Evolutionary conservation across 139 green algal species (phyloP).

Genomic region (Raphidocelis subcapitata): DNA sequence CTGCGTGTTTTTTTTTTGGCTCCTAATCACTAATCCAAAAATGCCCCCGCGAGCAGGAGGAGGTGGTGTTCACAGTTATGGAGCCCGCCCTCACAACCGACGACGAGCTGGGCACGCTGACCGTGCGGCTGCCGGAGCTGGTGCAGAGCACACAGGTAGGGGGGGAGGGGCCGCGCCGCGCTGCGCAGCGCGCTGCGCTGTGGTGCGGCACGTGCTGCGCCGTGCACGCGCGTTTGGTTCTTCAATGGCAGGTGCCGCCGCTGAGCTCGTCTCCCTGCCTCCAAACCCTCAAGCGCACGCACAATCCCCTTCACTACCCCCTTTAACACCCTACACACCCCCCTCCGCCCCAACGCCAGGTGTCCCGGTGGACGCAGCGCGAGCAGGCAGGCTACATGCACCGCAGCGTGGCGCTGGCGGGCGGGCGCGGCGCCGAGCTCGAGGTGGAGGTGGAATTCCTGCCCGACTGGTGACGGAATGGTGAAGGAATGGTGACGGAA

Average conservation of each 20-base stretch:
- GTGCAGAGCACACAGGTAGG: no score
- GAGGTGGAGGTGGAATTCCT: constrained; percentile 33
- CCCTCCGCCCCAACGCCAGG: constrained; percentile 2
- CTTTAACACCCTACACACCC: not conserved
- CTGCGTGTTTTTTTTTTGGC: no score
- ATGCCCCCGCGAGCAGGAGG: no score
- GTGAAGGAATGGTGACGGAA: not conserved
- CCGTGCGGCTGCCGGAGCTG: no score
- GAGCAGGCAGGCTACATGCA: constrained; percentile 24
- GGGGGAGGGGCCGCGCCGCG: no score
- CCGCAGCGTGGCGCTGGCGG: not conserved
- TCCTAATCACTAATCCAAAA: no score
- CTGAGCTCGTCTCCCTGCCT: not conserved
- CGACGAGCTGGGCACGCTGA: constrained; percentile 6
- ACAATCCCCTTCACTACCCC: not conserved
- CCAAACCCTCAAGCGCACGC: constrained; percentile 5
- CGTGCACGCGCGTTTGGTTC: not conserved
- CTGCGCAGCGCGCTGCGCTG: no score
- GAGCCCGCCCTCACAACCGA: not conserved
- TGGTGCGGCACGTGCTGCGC: no score
- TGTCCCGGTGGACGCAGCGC: constrained; percentile 10
- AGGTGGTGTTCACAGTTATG: no score
- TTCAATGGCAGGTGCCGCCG: not conserved
- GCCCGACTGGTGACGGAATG: constrained; percentile 20
- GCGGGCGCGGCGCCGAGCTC: not conserved